Evolutionary conservation across 2,329 filamentous ascomycete species (phyloP), one percentile per base, ranked within the genome.

Genomic region (Xenosphaeropsis pyriputrescens): DNA sequence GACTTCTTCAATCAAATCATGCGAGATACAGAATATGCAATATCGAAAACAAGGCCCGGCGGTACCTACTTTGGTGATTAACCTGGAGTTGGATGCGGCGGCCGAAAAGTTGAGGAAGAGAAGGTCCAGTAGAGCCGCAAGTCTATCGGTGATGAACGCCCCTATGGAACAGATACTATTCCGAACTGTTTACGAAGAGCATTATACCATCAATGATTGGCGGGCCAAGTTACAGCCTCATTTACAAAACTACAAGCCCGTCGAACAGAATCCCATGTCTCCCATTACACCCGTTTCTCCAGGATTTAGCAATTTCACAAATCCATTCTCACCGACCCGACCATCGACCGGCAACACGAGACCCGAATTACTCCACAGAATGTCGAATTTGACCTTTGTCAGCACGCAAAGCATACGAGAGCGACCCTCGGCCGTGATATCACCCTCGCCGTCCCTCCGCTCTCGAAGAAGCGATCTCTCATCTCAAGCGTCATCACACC

Each of bases 101-200:
- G 62, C 65, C 29, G 73, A 79, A 45, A 77, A 73, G 51, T 60
- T 75, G 44, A 68, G 72, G 39, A 79, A 78, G 48, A 68, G 75
- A 36, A 65, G 75, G 42, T 79, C 75, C 34, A 79, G 75, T 46
- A 65, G 75, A 42, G 71, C 75, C 3, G 67, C 70, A 4, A 70
- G 70, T 3, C 58, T 79, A 16, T 46, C 50, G 12, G 38, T 41
- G n/a, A 45, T 47, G 4, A 53, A 51, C 34, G 51, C 52, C 34
- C 43, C 50, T 2, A 50, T 48, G 46, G 50, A 51, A 38, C 66
- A 64, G 0, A 53, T 80, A 2, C 68, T 68, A 57, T 79, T 80
- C 43, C 70, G 75, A 22, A 58, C 64, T 0, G 58, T 65, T 13
- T 54, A 59, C 4, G 70, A 77, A 14, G 69, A 75, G 39, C 60